These are phyloP conservation scores for Scleroderma citrinum DNA, from an alignment of 768 basidiomycete genomes.

Conservation along the genomic window DNA sequence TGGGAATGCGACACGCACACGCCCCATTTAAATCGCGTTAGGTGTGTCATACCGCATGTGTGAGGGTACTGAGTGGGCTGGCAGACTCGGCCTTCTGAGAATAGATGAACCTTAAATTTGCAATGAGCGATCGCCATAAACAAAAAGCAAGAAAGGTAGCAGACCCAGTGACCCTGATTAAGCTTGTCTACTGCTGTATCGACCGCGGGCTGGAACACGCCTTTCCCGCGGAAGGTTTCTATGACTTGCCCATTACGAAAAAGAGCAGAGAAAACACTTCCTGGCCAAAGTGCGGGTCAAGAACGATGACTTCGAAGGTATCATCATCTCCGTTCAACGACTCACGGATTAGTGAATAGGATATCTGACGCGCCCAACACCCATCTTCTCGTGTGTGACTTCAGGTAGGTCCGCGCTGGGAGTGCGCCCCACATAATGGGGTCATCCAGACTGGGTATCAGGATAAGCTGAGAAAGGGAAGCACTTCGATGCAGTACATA, in stretches of 20 bases:
- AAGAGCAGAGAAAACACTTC: conserved; percentile 75
- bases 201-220: conserved; percentile 83
- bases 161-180: conserved; percentile 81
- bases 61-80: conserved; percentile 53
- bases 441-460: conserved; percentile 54
- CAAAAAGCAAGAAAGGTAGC: conserved; percentile 22
- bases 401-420: conserved; percentile 56
- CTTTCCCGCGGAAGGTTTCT: conserved; percentile 87
- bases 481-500: conserved; percentile 32
- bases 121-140: conserved; percentile 1
- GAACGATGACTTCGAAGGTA: not conserved
- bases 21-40: conserved; percentile 93
- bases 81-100: conserved; percentile 84
- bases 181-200: conserved; percentile 78
- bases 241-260: conserved; percentile 87
- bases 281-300: conserved; percentile 27
- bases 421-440: conserved; percentile 86
- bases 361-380: conserved; percentile 89
- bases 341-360: conserved; percentile 90
- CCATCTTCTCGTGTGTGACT: conserved; percentile 70
- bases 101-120: conserved; percentile 76
- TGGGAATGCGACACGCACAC: conserved; percentile 51
- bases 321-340: conserved; percentile 9
- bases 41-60: conserved; percentile 36
- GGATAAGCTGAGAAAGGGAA: conserved; percentile 5